Conservation (phyloP, 148 eudicot species). For the Rhododendron simsii region DNA sequence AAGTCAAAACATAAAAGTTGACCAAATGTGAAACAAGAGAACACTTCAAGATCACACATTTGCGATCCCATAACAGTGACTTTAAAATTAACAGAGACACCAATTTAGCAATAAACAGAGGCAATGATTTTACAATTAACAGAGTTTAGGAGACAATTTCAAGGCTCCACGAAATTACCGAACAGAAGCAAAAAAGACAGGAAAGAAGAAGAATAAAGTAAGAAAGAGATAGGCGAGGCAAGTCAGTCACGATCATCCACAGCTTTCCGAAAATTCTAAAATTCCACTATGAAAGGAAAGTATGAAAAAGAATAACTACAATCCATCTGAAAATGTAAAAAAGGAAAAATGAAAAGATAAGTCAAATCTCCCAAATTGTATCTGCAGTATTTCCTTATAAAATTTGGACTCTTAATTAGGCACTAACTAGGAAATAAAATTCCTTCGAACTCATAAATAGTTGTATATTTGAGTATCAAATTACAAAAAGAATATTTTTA, state of each 20-base stretch:
- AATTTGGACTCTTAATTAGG: background rate
- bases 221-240: background rate
- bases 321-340: background rate
- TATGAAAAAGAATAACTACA: background rate
- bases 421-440: background rate
- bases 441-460: background rate
- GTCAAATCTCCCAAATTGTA: background rate
- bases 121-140: background rate
- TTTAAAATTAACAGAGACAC: background rate
- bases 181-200: background rate
- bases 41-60: background rate
- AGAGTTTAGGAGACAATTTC: background rate
- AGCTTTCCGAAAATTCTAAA: background rate
- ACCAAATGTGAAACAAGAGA: background rate
- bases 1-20: background rate
- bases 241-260: background rate
- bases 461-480: background rate
- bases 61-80: background rate
- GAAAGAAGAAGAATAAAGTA: background rate
- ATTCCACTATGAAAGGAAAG: background rate
- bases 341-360: background rate
- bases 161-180: background rate
- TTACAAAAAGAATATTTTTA: background rate
- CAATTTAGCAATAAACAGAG: background rate
- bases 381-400: background rate